Base-by-base conservation (phyloP, 1,284 basidiomycete genomes). In the Rhodotorula sp. region DNA sequence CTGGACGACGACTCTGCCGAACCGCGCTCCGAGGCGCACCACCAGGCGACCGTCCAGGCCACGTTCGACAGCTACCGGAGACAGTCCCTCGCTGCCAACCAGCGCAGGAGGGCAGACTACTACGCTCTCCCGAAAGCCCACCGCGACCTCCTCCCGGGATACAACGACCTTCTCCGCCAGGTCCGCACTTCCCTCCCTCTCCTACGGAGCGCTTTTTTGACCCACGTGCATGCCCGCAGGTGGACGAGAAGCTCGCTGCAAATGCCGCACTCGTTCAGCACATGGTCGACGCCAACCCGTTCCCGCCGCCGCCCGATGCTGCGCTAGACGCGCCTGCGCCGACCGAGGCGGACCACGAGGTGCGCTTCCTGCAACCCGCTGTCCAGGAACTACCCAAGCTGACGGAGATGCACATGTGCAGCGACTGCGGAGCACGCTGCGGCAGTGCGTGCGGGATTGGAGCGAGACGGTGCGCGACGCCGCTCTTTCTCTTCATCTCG, bases 401-500 rank as follows among this genome's bases (percentile, higher is more conserved):
- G 19, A 22, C 62, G 9, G 8, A 27, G 4, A 89, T 90, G 46
- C 86, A 75, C 89, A 91, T 77, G 89, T 90, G 87, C 90, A 96
- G 81, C 95, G 95, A 79, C 83, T 97, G 37, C 84, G 92, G 69
- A 93, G 91, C 78, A 95, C 92, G 0, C 82, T 97, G 53, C 92
- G 94, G 78, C 92, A 94, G 77, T 89, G 95, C 66, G 93, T 94
- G 17, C 86, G 93, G 22, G 94, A 96, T 78, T 97, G 94, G 94
- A 91, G 90, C 68, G 85, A 84, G 74, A 88, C 92, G 84, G 90
- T 90, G 66, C n/a, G 80, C 15, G 10, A 7, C 19, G 7, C 21
- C 19, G 9, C 6, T 36, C 25, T 21, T 27, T 9, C 3, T 13
- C 0, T 7, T 2, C 12, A 7, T 5, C 41, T 19, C 13, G 15